Conservation (phyloP, 2,329 filamentous ascomycete genomes). For the Fusarium goolgardi region DNA sequence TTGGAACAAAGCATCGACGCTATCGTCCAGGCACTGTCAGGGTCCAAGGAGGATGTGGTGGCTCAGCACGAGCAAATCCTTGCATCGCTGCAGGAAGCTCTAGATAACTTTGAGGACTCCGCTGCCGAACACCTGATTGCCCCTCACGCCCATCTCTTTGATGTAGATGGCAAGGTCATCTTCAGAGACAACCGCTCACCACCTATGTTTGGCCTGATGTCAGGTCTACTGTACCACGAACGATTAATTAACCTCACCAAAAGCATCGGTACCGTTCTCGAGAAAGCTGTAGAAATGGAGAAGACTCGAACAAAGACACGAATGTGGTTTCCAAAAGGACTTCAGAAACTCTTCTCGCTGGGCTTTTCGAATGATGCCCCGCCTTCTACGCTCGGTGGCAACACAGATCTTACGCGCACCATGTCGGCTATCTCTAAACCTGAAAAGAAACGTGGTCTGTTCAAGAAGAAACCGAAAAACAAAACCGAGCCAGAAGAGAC, state of each 20-base stretch:
- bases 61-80: slow-evolving; percentile 2
- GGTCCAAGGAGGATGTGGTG: neutral
- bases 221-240: slow-evolving; percentile 17
- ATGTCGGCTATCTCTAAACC: slow-evolving; percentile 16
- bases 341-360: slow-evolving; percentile 12
- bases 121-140: slow-evolving; percentile 11
- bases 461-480: slow-evolving; percentile 7
- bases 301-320: slow-evolving; percentile 4
- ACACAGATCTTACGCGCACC: slow-evolving; percentile 3
- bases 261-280: neutral
- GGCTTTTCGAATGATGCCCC: slow-evolving; percentile 15
- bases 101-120: slow-evolving; percentile 16
- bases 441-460: slow-evolving; percentile 10
- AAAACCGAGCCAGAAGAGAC: neutral
- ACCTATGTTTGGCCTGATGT: slow-evolving; percentile 19
- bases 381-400: slow-evolving; percentile 10
- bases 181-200: slow-evolving; percentile 3
- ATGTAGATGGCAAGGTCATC: slow-evolving; percentile 13
- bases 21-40: neutral
- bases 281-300: slow-evolving; percentile 10
- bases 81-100: neutral
- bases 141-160: slow-evolving; percentile 20
- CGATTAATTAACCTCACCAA: slow-evolving; percentile 16
- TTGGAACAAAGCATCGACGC: neutral
- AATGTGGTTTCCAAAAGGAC: slow-evolving; percentile 14